Evolutionary conservation across 345 rosid genomes (phyloP).

Genomic region (Eucalyptus cloeziana): DNA sequence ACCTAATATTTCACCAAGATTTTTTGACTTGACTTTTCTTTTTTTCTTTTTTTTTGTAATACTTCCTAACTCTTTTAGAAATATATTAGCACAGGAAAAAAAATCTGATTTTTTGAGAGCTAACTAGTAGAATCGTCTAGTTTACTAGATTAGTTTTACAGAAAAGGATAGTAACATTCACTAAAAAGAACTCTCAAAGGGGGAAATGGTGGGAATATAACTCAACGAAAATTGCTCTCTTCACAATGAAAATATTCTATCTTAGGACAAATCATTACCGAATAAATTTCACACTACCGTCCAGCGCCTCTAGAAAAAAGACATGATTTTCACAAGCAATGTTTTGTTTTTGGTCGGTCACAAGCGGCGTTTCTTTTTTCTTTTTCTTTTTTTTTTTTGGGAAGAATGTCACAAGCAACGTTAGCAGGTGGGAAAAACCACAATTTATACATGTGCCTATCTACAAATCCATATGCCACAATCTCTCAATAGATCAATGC

Average conservation of each 20-base stretch:
- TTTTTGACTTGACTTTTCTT: background rate
- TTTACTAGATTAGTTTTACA: background rate
- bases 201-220: background rate
- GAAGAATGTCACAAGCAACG: background rate
- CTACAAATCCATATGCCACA: background rate
- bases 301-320: background rate
- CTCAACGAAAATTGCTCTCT: background rate
- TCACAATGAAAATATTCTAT: background rate
- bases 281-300: background rate
- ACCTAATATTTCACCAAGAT: background rate
- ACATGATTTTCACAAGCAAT: background rate
- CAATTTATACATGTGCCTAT: background rate
- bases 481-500: background rate
- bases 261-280: background rate
- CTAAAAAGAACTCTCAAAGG: background rate
- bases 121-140: background rate
- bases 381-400: too few relatives aligned
- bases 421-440: background rate
- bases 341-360: too few relatives aligned
- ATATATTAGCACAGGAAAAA: background rate
- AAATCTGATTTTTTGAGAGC: background rate
- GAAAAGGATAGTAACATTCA: background rate
- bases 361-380: too few relatives aligned
- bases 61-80: background rate
- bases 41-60: too few relatives aligned